Conservation (phyloP, 371 early-diverging fungal species). For the Syncephalis plumigaleata region DNA sequence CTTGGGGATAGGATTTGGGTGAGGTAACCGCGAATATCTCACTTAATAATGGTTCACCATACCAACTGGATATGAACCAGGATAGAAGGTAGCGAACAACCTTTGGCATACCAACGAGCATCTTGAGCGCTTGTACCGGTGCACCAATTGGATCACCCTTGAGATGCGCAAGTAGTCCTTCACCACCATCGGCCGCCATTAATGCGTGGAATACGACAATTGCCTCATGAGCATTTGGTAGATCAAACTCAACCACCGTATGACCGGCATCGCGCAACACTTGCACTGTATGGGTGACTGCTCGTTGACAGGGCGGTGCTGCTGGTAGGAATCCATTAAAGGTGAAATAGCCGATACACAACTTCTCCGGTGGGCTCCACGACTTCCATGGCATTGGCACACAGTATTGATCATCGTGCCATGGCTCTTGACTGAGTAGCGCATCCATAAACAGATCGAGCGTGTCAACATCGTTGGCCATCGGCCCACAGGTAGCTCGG, state of each 20-base stretch:
- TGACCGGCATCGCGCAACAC: neutral
- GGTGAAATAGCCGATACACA: constrained; percentile 1
- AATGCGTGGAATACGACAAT: neutral
- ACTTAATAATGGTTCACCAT: neutral
- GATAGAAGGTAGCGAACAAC: neutral
- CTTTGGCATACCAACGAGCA: neutral
- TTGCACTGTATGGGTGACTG: neutral
- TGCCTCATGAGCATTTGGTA: neutral
- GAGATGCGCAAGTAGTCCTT: no score
- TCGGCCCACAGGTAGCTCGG: neutral
- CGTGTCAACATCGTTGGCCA: constrained; percentile 1
- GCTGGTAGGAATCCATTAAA: neutral
- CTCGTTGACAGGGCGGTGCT: constrained; percentile 1
- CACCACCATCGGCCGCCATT: neutral
- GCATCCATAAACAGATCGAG: neutral
- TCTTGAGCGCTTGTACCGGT: neutral
- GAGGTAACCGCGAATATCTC: neutral
- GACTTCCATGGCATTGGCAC: neutral
- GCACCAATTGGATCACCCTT: neutral
- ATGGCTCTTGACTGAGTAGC: neutral
- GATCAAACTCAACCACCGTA: neutral
- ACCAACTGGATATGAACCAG: neutral
- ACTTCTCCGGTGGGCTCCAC: neutral
- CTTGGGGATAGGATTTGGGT: no score
- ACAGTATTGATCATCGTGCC: neutral